phyloP scores from a whole-genome alignment of 1,139 yeast species.

The Magnusiomyces paraingens region DNA sequence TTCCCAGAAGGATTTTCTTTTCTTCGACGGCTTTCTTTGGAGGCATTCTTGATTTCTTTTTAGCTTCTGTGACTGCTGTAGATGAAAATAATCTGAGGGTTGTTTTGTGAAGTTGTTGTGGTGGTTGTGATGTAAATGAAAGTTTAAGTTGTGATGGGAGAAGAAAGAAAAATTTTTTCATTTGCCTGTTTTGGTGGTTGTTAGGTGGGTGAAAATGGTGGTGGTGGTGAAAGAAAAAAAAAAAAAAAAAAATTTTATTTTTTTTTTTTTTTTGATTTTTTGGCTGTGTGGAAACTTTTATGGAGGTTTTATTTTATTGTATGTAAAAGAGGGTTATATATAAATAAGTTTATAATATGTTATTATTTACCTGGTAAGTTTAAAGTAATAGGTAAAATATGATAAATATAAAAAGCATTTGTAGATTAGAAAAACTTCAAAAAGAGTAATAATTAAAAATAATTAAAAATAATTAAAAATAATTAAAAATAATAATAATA shows the following conservation, averaged over 20 bases:
- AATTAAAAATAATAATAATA: no score
- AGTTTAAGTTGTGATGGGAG: neutral
- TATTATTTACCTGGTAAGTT: no score
- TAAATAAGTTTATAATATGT: no score
- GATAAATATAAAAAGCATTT: no score
- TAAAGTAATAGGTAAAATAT: neutral
- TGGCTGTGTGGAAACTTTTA: neutral
- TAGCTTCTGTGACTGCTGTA: neutral
- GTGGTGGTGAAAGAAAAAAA: no score
- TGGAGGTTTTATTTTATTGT: no score
- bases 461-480: no score
- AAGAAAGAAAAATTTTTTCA: neutral
- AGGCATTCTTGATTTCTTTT: conserved; percentile 49
- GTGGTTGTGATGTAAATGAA: neutral
- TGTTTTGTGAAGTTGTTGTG: neutral
- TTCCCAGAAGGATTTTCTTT: conserved; percentile 85
- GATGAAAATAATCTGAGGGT: neutral
- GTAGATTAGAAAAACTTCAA: no score
- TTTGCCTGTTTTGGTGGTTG: neutral
- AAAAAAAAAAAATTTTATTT: no score
- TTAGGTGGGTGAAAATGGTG: no score
- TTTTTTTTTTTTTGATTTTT: neutral
- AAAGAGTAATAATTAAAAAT: neutral
- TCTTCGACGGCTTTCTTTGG: conserved; percentile 92
- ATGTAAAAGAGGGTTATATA: no score